These are phyloP conservation scores for Colletotrichum agaves DNA, from an alignment of 2,329 filamentous ascomycete genomes.

Conservation along the genomic window DNA sequence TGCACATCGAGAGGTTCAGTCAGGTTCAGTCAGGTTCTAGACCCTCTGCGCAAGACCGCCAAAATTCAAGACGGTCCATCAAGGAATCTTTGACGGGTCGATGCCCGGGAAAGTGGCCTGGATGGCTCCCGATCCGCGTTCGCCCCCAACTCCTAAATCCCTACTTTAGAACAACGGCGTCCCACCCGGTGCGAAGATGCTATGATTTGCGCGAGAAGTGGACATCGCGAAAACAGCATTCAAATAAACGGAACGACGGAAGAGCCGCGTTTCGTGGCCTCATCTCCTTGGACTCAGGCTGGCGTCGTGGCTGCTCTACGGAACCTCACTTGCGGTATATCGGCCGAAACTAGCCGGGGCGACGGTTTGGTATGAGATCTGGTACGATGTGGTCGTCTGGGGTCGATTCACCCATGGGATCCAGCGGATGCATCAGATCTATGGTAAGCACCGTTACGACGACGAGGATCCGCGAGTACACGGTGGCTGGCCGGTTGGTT, in stretches of 20 bases:
- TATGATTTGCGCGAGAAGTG: no score
- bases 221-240: neutral
- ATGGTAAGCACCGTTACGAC: slow-evolving; percentile 39
- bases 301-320: slow-evolving; percentile 6
- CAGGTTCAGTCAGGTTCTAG: neutral
- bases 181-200: neutral
- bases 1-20: neutral
- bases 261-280: neutral
- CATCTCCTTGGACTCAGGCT: neutral
- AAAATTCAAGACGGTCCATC: neutral
- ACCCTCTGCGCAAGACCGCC: neutral
- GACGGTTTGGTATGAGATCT: slow-evolving; percentile 38
- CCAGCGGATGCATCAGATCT: slow-evolving; percentile 43
- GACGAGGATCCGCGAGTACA: neutral
- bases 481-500: neutral
- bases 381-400: slow-evolving; percentile 38
- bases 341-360: slow-evolving; percentile 40
- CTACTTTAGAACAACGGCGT: neutral
- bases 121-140: neutral
- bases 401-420: slow-evolving; percentile 38
- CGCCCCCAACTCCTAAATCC: neutral
- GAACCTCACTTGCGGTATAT: slow-evolving; percentile 29
- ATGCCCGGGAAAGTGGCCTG: neutral
- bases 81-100: neutral
- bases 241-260: neutral